Evolutionary conservation across 169 alveolate species (phyloP).

Genomic region (Eimeria necatrix): DNA sequence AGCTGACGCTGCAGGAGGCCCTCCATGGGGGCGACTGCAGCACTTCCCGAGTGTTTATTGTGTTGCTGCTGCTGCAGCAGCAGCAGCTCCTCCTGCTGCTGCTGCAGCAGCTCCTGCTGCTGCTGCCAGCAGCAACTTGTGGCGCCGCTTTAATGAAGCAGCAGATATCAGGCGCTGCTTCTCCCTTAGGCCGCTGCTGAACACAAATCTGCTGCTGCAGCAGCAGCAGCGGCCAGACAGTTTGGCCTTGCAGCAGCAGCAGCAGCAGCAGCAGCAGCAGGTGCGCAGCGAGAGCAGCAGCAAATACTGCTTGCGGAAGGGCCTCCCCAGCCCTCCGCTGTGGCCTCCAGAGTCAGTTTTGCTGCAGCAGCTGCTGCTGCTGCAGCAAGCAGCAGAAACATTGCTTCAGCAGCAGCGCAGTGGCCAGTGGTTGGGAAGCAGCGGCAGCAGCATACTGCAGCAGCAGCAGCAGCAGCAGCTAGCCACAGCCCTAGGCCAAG

Average conservation of each 20-base stretch:
- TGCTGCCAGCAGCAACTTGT: not conserved
- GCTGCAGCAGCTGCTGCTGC: slow-evolving; percentile 2
- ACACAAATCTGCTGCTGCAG: not conserved
- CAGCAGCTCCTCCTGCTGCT: not conserved
- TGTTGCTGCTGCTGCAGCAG: no score
- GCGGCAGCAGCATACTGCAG: no score
- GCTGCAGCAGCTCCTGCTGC: not conserved
- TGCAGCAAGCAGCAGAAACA: no score
- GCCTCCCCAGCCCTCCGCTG: not conserved
- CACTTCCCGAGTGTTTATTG: no score
- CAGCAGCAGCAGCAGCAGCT: no score
- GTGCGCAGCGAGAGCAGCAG: no score
- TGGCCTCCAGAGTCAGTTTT: not conserved
- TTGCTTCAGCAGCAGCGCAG: no score
- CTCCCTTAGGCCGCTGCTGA: not conserved
- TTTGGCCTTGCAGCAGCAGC: not conserved
- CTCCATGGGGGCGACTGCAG: no score
- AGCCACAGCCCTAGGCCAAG: no score
- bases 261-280: slow-evolving; percentile 1
- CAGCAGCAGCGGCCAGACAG: not conserved
- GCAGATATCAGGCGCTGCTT: not conserved
- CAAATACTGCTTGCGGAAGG: not conserved
- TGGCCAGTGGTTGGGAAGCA: no score
- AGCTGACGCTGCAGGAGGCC: no score
- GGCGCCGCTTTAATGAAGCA: not conserved